These are phyloP conservation scores for Murraya paniculata DNA, from an alignment of 345 rosid genomes.

Conservation along the genomic window DNA sequence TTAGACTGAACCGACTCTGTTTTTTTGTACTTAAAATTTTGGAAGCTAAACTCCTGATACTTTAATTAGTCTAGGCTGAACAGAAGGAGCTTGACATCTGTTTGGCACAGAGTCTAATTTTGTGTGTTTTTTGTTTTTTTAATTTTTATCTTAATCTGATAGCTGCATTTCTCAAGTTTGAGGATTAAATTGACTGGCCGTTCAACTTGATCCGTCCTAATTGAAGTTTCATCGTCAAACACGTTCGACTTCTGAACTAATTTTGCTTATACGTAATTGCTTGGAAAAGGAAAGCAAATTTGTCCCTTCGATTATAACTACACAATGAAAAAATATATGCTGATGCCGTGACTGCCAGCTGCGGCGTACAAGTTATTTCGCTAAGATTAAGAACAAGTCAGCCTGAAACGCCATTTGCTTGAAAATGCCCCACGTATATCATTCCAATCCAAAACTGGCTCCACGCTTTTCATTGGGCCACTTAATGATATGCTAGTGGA, in stretches of 20 bases:
- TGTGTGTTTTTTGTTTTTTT: no score
- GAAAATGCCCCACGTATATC: background rate
- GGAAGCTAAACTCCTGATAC: background rate
- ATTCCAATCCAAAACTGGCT: background rate
- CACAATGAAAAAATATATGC: no score
- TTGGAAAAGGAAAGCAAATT: background rate
- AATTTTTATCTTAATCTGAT: no score
- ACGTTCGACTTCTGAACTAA: background rate
- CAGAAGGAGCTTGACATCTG: no score
- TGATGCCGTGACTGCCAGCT: background rate
- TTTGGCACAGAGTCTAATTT: no score
- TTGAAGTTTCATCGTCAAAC: no score
- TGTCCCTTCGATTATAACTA: no score
- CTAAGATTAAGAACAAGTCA: background rate
- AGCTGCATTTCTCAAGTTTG: no score
- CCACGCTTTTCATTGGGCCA: background rate
- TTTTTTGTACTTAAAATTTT: background rate
- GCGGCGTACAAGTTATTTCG: background rate
- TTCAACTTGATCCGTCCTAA: no score
- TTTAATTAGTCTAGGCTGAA: no score
- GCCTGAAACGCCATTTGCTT: background rate
- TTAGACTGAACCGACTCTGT: no score
- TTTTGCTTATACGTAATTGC: background rate
- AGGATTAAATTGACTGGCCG: no score
- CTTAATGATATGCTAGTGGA: background rate